phyloP scores from a whole-genome alignment of 2,329 filamentous ascomycete genomes.

The Pseudogymnoascus sp. region DNA sequence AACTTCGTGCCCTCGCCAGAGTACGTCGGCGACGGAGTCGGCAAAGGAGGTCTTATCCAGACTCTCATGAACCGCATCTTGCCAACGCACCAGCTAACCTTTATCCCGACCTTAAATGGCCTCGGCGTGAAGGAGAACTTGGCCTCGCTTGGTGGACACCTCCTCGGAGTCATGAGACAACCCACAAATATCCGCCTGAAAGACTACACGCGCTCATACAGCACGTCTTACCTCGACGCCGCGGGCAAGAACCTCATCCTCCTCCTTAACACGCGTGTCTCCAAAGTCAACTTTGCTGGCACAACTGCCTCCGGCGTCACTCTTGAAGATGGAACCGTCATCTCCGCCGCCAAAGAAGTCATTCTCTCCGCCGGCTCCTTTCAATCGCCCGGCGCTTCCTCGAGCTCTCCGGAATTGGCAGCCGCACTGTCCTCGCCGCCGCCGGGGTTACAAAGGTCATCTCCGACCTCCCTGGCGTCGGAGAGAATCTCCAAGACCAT shows the following conservation, averaged over 20 bases:
- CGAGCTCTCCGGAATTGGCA: conserved; percentile 45
- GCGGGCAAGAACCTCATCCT: conserved; percentile 61
- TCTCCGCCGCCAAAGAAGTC: conserved; percentile 33
- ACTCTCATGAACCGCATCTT: conserved; percentile 36
- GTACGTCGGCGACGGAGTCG: conserved; percentile 15
- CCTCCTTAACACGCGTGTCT: conserved; percentile 78
- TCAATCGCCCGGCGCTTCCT: conserved; percentile 47
- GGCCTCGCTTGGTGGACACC: conserved; percentile 44
- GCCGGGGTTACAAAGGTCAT: conserved; percentile 38
- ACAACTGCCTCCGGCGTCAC: conserved; percentile 14
- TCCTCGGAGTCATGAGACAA: conserved; percentile 44
- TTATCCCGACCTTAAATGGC: conserved; percentile 40
- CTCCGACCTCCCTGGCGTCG: conserved; percentile 43
- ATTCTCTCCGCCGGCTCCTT: conserved; percentile 46
- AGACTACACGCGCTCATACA: conserved; percentile 44
- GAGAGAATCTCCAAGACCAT: conserved; percentile 44
- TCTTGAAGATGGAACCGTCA: conserved; percentile 14
- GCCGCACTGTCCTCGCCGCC: conserved; percentile 36
- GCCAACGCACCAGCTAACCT: conserved; percentile 37
- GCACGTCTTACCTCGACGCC: conserved; percentile 34
- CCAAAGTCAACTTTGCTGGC: conserved; percentile 54
- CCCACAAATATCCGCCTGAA: conserved; percentile 42
- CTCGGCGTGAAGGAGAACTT: conserved; percentile 36
- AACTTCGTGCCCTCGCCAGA: conserved; percentile 14
- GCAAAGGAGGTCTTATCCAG: neutral